Base-by-base conservation (phyloP, 495 filamentous ascomycete genomes). In the Trichoderma virens region DNA sequence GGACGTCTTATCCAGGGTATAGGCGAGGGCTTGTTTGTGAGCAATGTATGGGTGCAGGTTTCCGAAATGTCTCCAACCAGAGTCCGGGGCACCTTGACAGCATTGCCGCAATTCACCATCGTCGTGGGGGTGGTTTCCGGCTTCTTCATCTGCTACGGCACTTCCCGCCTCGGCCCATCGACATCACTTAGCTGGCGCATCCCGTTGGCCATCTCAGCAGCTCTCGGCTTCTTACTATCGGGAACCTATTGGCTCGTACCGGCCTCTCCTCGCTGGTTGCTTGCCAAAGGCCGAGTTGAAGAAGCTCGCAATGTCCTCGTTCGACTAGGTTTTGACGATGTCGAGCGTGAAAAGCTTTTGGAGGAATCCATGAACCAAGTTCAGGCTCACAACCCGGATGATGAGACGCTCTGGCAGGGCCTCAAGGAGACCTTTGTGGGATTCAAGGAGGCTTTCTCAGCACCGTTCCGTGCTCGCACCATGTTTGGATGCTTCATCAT, bases 81-180 rank as follows among this genome's bases (percentile, higher is more conserved):
- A 5, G 70, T 74, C 8, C 70, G 86, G 65, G 86, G 84, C 5
- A 73, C 79, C 7, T 67, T 89, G 28, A 83, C 83, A 1, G 80
- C 84, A 0, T 72, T 80, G 5, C 82, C 82, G n/a, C 85, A 88
- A 67, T 66, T 87, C 28, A 67, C 83, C 25, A 84, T 79, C 23
- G 80, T 80, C 0, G 20, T 82, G 2, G 85, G 83, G 2, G 66
- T 88, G 5, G 75, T 80, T 4, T 61, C 77, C 0, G 86, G 86
- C 9, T 89, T 81, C 69, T 88, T 88, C 68, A 80, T 77, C 20
- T 86, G 84, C 67, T 88, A 88, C 67, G 86, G 83, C 60, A 80
- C 80, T 25, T 72, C 79, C 3, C 70, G 75, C n/a, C 73, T 86
- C 2, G 51, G 51, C 14, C 27, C 69, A 1, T 59, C 63, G 23